Evolutionary conservation across 345 rosid genomes (phyloP).

Genomic region (Ceriops tagal): DNA sequence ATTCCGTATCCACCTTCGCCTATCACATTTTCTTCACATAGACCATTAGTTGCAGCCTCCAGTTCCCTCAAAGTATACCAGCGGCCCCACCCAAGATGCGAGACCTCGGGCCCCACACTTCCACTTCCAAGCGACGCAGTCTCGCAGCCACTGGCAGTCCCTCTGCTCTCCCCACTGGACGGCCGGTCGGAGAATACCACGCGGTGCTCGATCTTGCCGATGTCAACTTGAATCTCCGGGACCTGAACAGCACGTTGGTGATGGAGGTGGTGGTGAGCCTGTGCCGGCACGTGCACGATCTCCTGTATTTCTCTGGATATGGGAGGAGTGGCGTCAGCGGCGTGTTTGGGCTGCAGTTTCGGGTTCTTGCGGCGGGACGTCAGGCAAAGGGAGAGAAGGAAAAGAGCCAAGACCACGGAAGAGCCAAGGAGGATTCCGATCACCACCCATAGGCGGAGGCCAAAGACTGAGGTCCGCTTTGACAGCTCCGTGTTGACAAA

Average conservation of each 20-base stretch:
- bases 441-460: constrained; percentile 83
- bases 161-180: constrained; percentile 82
- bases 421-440: constrained; percentile 87
- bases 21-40: constrained; percentile 83
- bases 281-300: constrained; percentile 44
- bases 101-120: constrained; percentile 79
- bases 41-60: constrained; percentile 78
- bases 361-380: constrained; percentile 70
- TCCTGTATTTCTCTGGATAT: constrained; percentile 84
- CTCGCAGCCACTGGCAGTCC: constrained; percentile 56
- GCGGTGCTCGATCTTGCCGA: constrained; percentile 85
- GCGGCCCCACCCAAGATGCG: constrained; percentile 97
- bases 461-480: constrained; percentile 83
- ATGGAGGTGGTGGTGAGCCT: constrained; percentile 35
- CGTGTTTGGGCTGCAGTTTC: constrained; percentile 7
- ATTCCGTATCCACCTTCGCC: constrained; percentile 99
- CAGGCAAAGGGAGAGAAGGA: constrained; percentile 81
- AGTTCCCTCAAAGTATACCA: constrained; percentile 93
- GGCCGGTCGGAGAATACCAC: constrained; percentile 69
- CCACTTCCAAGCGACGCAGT: constrained; percentile 65
- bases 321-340: constrained; percentile 48
- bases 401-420: constrained; percentile 70
- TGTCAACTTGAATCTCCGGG: constrained; percentile 81
- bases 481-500: constrained; percentile 70
- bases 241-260: constrained; percentile 30